phyloP scores from a whole-genome alignment of 495 filamentous ascomycete genomes.

The Hapsidospora chrysogenum region DNA sequence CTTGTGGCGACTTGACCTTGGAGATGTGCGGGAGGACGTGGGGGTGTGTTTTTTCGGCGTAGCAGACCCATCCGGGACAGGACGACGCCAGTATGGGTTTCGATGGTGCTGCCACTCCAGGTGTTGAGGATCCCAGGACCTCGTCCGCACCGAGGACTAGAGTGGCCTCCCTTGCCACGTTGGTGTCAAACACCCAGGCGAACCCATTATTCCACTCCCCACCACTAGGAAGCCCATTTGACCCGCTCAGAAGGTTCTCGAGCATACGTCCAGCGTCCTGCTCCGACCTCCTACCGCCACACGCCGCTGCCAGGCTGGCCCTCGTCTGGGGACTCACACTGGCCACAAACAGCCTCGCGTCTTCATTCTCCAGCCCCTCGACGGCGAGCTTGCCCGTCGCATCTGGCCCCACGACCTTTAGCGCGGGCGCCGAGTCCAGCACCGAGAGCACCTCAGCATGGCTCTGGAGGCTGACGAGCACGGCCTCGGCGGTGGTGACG shows the following conservation, averaged over 20 bases:
- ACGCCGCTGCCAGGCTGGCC: constrained; percentile 74
- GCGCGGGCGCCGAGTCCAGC: constrained; percentile 48
- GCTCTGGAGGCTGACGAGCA: constrained; percentile 81
- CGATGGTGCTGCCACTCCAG: constrained; percentile 10
- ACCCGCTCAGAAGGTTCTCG: constrained; percentile 57
- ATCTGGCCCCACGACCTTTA: constrained; percentile 17
- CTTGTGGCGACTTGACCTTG: constrained; percentile 83
- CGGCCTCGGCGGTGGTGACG: constrained; percentile 91
- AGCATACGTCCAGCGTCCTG: constrained; percentile 66
- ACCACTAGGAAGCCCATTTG: constrained; percentile 46
- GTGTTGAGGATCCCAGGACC: constrained; percentile 20
- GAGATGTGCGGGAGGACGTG: constrained; percentile 85
- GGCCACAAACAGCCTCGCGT: constrained; percentile 65
- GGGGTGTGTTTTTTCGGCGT: constrained; percentile 93
- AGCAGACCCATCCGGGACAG: constrained; percentile 97
- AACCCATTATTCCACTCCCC: constrained; percentile 62
- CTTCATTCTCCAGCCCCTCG: constrained; percentile 17
- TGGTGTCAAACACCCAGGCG: constrained; percentile 77
- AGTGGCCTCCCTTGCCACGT: constrained; percentile 57
- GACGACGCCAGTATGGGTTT: constrained; percentile 75
- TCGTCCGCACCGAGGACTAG: constrained; percentile 73
- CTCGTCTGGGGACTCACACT: constrained; percentile 82
- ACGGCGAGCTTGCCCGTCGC: constrained; percentile 11
- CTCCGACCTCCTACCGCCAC: constrained; percentile 55
- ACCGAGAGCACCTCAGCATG: constrained; percentile 77